A percentile compares a stretch with the other conserved stretches of the same genome.
phyloP scores from a whole-genome alignment of 805 yeast genomes.

The Nematodospora valgi region DNA sequence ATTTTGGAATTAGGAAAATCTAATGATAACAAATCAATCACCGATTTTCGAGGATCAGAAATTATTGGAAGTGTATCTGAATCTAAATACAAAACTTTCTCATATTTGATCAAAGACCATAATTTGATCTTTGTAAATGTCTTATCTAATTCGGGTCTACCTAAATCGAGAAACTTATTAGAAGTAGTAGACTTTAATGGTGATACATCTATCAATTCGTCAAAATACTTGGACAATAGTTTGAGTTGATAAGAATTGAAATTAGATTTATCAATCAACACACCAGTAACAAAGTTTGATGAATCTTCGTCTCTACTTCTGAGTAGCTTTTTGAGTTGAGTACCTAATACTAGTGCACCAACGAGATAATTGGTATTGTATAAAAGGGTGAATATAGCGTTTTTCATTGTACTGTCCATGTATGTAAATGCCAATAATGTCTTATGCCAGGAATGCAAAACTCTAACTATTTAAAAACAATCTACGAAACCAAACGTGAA shows the following conservation, averaged over 20 bases:
- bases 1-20: conserved; percentile 23
- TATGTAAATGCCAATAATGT: too few relatives aligned
- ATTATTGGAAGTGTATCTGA: conserved; percentile 55
- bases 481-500: too few relatives aligned
- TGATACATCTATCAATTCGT: conserved; percentile 26
- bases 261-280: conserved; percentile 28
- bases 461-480: too few relatives aligned
- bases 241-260: conserved; percentile 25
- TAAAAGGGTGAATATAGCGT: conserved; percentile 46
- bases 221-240: conserved; percentile 24
- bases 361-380: conserved; percentile 52
- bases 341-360: conserved; percentile 53
- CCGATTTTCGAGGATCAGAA: conserved; percentile 17
- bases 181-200: conserved; percentile 22
- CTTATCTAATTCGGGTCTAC: conserved; percentile 50
- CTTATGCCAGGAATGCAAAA: too few relatives aligned
- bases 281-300: conserved; percentile 19
- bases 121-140: conserved; percentile 55
- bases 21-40: conserved; percentile 29
- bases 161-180: conserved; percentile 32
- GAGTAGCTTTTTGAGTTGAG: conserved; percentile 21
- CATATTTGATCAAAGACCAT: conserved; percentile 48
- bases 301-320: not conserved
- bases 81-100: conserved; percentile 58
- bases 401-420: conserved; percentile 16